phyloP scores from a whole-genome alignment of 495 filamentous ascomycete genomes.

The Podospora pseudoanserina region DNA sequence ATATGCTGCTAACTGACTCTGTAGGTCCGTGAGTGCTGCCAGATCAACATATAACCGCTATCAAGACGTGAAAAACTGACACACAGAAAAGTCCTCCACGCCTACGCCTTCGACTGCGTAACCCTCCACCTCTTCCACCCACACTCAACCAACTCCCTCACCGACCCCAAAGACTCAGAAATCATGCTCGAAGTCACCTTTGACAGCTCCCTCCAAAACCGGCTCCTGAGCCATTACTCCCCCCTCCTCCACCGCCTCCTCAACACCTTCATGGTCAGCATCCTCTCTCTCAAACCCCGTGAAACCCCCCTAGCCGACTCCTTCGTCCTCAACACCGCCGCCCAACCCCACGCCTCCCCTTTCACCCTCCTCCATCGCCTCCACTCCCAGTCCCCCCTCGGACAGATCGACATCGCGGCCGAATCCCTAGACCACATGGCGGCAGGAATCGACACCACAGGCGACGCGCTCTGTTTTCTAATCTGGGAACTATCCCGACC shows the following conservation, averaged over 20 bases:
- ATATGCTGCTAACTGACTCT: neutral
- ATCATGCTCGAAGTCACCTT: constrained; percentile 65
- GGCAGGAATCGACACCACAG: constrained; percentile 65
- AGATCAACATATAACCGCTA: constrained; percentile 18
- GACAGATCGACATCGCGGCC: constrained; percentile 42
- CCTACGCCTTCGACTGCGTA: constrained; percentile 63
- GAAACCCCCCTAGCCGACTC: constrained; percentile 45
- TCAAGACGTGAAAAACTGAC: neutral
- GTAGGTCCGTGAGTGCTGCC: neutral
- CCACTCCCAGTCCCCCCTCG: constrained; percentile 27
- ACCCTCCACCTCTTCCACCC: constrained; percentile 65
- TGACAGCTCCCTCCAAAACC: constrained; percentile 59
- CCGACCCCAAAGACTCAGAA: constrained; percentile 46
- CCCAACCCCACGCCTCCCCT: constrained; percentile 32
- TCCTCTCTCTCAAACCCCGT: constrained; percentile 43
- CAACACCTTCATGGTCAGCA: constrained; percentile 35
- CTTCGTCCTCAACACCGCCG: constrained; percentile 39
- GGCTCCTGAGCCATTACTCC: constrained; percentile 41
- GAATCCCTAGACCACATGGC: constrained; percentile 53
- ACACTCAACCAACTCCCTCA: constrained; percentile 55
- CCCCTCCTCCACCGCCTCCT: constrained; percentile 38
- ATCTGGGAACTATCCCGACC: constrained; percentile 64
- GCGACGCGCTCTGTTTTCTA: constrained; percentile 61
- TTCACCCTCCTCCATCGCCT: constrained; percentile 48
- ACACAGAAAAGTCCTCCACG: constrained; percentile 41